Evolutionary conservation across 2,329 filamentous ascomycete species (phyloP).

Genomic region (Pseudogymnoascus sp.): DNA sequence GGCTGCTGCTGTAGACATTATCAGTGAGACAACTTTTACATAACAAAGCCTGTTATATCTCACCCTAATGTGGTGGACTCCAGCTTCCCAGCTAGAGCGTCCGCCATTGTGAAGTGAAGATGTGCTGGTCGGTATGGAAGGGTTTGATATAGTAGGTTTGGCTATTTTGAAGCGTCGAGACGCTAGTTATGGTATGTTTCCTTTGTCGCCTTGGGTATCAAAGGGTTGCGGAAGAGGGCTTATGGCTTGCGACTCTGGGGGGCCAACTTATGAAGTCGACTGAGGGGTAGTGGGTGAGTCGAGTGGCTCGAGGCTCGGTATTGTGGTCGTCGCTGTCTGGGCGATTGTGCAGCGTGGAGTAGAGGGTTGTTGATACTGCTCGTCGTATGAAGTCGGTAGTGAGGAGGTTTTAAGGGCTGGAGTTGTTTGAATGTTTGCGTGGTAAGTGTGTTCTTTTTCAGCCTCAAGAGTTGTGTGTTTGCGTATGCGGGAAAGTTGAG

Average conservation of each 20-base stretch:
- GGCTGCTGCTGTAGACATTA: slow-evolving; percentile 39
- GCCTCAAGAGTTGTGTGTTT: slow-evolving; percentile 8
- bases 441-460: background rate
- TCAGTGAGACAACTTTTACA: slow-evolving; percentile 31
- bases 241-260: background rate
- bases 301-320: slow-evolving; percentile 8
- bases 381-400: background rate
- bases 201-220: slow-evolving; percentile 9
- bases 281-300: slow-evolving; percentile 9
- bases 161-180: background rate
- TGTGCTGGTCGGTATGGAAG: background rate
- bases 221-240: slow-evolving; percentile 5
- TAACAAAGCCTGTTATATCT: slow-evolving; percentile 29
- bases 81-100: slow-evolving; percentile 46
- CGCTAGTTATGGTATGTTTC: background rate
- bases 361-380: slow-evolving; percentile 6
- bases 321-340: background rate
- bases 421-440: slow-evolving; percentile 2
- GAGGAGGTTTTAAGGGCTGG: background rate
- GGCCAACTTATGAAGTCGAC: background rate
- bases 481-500: slow-evolving; percentile 4
- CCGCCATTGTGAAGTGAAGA: slow-evolving; percentile 33
- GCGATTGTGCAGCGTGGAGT: background rate
- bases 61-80: slow-evolving; percentile 45
- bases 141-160: background rate